Evolutionary conservation across 2,329 filamentous ascomycete species (phyloP).

Genomic region (Herpotrichia juniperi): DNA sequence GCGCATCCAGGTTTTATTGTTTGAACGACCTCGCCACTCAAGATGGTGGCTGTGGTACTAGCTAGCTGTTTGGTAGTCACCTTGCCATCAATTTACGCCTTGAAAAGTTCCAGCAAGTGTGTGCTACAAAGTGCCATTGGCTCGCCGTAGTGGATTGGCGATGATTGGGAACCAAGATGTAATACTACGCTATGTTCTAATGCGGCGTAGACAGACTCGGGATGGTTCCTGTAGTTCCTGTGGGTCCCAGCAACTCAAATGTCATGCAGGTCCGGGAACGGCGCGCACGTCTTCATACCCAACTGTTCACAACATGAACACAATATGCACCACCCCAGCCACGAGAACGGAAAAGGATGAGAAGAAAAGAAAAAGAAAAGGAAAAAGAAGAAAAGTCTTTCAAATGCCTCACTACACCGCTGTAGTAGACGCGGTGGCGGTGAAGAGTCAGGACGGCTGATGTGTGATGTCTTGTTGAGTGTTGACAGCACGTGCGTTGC

Average conservation of each 20-base stretch:
- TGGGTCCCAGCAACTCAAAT: conserved; percentile 5
- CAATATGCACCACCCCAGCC: too few species aligned
- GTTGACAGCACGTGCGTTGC: conserved; percentile 10
- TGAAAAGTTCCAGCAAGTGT: conserved; percentile 10
- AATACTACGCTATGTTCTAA: background rate
- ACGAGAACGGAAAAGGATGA: too few species aligned
- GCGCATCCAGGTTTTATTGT: conserved; percentile 26
- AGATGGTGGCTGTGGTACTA: conserved; percentile 32
- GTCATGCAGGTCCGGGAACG: conserved; percentile 4
- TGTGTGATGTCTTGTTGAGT: conserved; percentile 7
- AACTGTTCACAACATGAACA: too few species aligned
- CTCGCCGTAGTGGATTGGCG: background rate
- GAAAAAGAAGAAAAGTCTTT: conserved; percentile 9
- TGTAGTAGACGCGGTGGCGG: conserved; percentile 11
- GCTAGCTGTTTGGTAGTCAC: conserved; percentile 32
- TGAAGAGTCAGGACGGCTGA: conserved; percentile 2
- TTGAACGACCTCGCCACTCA: conserved; percentile 21
- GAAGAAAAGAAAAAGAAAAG: too few species aligned
- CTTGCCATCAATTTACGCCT: conserved; percentile 29
- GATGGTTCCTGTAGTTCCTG: background rate
- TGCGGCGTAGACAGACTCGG: background rate
- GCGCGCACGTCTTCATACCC: too few species aligned
- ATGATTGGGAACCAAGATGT: background rate
- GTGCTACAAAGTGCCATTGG: too few species aligned
- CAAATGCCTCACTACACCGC: conserved; percentile 2